These are phyloP conservation scores for Dipodascus geniculatus DNA, from an alignment of 805 yeast species.

Conservation along the genomic window DNA sequence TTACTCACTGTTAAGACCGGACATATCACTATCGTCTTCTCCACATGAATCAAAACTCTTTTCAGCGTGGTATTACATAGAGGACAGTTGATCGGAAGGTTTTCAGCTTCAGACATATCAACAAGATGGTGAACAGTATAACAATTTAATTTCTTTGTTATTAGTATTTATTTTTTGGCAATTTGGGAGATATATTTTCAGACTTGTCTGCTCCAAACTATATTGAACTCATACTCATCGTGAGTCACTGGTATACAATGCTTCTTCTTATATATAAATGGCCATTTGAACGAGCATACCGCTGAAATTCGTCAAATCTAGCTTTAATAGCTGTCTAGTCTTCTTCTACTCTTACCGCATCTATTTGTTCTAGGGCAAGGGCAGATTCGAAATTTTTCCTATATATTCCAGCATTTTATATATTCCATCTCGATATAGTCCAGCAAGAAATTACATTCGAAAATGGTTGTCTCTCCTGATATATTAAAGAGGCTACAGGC, in stretches of 20 bases:
- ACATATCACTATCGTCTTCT: conserved; percentile 5
- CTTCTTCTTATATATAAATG: not conserved
- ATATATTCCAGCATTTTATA: not conserved
- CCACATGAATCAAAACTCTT: conserved; percentile 3
- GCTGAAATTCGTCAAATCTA: too few species aligned
- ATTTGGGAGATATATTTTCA: not conserved
- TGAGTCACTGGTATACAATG: conserved; percentile 4
- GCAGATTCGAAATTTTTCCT: not conserved
- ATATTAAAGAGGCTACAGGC: conserved; percentile 57
- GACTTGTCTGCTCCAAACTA: not conserved
- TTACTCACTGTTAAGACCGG: conserved; percentile 2
- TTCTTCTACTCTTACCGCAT: too few species aligned
- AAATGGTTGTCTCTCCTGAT: conserved; percentile 43
- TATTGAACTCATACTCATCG: not conserved
- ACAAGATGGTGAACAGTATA: too few species aligned
- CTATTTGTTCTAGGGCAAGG: not conserved
- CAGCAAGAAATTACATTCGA: not conserved
- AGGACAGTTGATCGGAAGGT: conserved; percentile 3
- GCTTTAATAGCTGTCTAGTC: too few species aligned
- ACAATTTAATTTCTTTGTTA: too few species aligned
- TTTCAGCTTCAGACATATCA: not conserved
- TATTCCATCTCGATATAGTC: not conserved
- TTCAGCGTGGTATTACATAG: conserved; percentile 5
- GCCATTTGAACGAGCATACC: too few species aligned
- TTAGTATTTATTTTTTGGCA: not conserved